Base-by-base conservation (phyloP, 2,329 filamentous ascomycete genomes). In the Teratosphaeria nubilosa region DNA sequence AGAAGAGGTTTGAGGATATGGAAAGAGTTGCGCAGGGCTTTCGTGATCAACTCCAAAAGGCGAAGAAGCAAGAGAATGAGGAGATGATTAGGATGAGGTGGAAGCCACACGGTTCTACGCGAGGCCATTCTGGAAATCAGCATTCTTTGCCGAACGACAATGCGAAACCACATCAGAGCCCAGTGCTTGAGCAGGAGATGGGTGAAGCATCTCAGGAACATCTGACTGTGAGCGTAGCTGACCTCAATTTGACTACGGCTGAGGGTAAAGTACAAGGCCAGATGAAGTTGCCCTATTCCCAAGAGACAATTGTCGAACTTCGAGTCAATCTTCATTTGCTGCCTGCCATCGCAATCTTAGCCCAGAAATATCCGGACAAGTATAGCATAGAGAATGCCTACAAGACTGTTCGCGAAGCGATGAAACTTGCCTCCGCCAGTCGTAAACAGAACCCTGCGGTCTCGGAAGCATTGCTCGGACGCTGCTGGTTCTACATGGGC, bases 401-500 rank as follows among this genome's bases (percentile, higher is more conserved):
- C 20, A 22, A 22, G 14, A 22, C 25, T 20, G 51, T 53, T 9
- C 58, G 52, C 13, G 32, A 30, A 5, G 52, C 58, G 20, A 25
- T 31, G 32, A 34, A 24, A 14, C 2, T 48, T 16, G 54, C 41
- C 7, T 32, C 32, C 24, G 32, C 24, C 11, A n/a, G 32, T 41
- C 24, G 22, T 4, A 41, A 55, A n/a, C 22, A 31, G 22, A 24
- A 10, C 22, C 31, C n/a, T 25, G 20, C 53, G 50, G 30, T 10
- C 37, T 56, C 50, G 6, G 34, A 48, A 30, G 53, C 59, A 7
- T 27, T 60, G 22, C 55, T 55, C 30, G 59, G 59, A n/a, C 34
- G 58, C 14, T 60, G 59, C 54, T 27, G 50, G 9, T 60, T 54
- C 54, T 60, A 60, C 53, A 22, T 56, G 6, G 59, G 59, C 14